Evolutionary conservation across 2,329 filamentous ascomycete genomes (phyloP), one percentile per base, ranked within the genome.

Genomic region (Monosporascus ibericus): DNA sequence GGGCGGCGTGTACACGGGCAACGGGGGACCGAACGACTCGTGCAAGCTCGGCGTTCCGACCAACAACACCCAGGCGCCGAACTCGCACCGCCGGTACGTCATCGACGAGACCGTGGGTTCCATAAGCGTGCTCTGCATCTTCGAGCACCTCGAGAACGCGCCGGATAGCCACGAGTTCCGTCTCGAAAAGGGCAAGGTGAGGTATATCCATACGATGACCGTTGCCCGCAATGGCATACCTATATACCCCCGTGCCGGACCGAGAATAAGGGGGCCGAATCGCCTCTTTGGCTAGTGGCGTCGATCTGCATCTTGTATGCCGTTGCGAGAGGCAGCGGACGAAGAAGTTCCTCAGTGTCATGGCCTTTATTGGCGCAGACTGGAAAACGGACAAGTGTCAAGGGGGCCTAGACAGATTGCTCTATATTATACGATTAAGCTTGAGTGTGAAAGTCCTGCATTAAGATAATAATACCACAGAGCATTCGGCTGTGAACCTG

Each of bases 121-220:
- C 3, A 58, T 65, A 39, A 62, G 61, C 40, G 63, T 66, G 14
- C 51, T 65, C 30, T 65, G 63, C 49, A 62, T 65, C 51, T 66
- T 66, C 48, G 63, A 65, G 48, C 63, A 65, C 27, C 52, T 65
- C 36, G 53, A 53, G 36, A 59, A 61, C 47, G 63, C 63, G 5
- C 63, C 63, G 3, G 64, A 66, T 27, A 65, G 62, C 48, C 64
- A 66, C 42, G 60, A 65, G 55, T 65, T 66, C 50, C 60, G 64
- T 11, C 46, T 66, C 24, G 64, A 65, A 53, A 60, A 60, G 24
- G 63, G 62, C 0, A 64, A 63, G 55, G 44, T 65, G n/a, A 52
- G 63, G 22, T 66, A 65, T 20, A 47, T 66, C 6, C 64, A 66
- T 44, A 66, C 64, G 2, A 65, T 66, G 50, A 66, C 64, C 5